Conservation (phyloP, 345 rosid species). For the Gossypium raimondii region DNA sequence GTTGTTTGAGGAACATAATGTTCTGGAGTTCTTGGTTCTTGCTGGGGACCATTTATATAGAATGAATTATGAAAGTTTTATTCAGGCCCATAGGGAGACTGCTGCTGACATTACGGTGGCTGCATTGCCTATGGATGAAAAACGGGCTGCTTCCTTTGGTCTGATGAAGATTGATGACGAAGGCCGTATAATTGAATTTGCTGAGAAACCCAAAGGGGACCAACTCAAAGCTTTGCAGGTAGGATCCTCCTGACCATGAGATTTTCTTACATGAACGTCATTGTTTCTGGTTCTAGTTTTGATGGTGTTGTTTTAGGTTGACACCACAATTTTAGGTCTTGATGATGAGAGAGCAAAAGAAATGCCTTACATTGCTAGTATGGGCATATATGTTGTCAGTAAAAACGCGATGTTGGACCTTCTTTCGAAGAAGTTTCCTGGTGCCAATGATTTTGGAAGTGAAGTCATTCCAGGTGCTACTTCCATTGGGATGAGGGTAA, state of each 20-base stretch:
- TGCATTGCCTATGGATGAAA: conserved; percentile 94
- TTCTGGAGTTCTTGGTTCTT: conserved; percentile 80
- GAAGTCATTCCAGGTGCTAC: conserved; percentile 99
- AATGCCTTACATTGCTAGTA: conserved; percentile 95
- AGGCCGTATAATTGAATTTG: conserved; percentile 82
- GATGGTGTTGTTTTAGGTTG: conserved; percentile 49
- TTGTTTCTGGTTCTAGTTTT: not conserved
- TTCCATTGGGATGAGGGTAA: conserved; percentile 76
- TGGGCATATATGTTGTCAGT: conserved; percentile 95
- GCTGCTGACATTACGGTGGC: conserved; percentile 97
- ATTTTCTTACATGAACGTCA: not conserved
- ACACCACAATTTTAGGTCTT: conserved; percentile 89
- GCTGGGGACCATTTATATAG: conserved; percentile 97
- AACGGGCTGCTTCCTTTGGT: conserved; percentile 87
- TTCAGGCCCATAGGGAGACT: conserved; percentile 91
- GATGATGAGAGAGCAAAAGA: conserved; percentile 88
- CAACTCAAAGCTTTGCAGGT: conserved; percentile 90
- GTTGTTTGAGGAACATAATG: conserved; percentile 95
- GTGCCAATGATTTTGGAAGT: conserved; percentile 97
- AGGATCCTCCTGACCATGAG: not conserved
- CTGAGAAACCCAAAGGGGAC: conserved; percentile 95
- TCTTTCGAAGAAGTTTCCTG: conserved; percentile 81
- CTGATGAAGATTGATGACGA: conserved; percentile 96
- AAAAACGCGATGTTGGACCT: conserved; percentile 85
- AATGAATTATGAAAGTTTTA: conserved; percentile 93